phyloP scores from a whole-genome alignment of 208 protist genomes.

The Acanthamoeba healyi region DNA sequence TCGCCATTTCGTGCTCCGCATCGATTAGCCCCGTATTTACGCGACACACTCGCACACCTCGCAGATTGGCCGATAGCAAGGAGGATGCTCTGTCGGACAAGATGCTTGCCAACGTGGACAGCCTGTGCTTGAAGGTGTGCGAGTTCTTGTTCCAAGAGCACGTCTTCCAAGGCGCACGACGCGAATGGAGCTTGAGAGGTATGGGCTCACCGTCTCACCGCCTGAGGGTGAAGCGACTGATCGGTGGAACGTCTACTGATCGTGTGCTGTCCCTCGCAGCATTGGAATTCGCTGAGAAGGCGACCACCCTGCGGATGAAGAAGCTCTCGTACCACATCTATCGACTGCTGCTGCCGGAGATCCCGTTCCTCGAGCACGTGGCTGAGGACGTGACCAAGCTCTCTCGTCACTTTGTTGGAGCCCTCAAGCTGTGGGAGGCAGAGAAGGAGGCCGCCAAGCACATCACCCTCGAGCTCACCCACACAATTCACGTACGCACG shows the following conservation, averaged over 20 bases:
- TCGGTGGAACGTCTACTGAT: no score
- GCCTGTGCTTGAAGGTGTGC: slow-evolving; percentile 25
- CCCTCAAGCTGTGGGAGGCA: slow-evolving; percentile 25
- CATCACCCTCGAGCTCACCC: slow-evolving; percentile 41
- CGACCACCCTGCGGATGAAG: slow-evolving; percentile 63
- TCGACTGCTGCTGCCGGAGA: slow-evolving; percentile 19
- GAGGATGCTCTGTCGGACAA: slow-evolving; percentile 37
- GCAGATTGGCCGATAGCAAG: neutral
- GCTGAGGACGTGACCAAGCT: slow-evolving; percentile 66
- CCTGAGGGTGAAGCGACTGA: no score
- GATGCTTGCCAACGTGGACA: slow-evolving; percentile 4
- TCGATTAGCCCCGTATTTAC: neutral
- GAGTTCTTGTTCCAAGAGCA: slow-evolving; percentile 10
- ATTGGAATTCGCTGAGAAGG: slow-evolving; percentile 54
- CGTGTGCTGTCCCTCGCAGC: no score
- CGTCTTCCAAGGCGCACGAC: neutral
- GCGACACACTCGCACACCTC: neutral
- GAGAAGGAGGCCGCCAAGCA: slow-evolving; percentile 35
- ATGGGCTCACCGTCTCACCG: neutral
- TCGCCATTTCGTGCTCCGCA: neutral
- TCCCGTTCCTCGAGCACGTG: slow-evolving; percentile 18
- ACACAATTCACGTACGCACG: slow-evolving; percentile 41
- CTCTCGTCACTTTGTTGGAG: slow-evolving; percentile 57
- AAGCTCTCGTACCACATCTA: slow-evolving; percentile 71
- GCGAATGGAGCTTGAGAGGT: slow-evolving; percentile 58